A percentile compares a stretch with the other conserved stretches of the same genome.
Conservation (phyloP, 2,329 filamentous ascomycete genomes). For the Penicillium hordei region DNA sequence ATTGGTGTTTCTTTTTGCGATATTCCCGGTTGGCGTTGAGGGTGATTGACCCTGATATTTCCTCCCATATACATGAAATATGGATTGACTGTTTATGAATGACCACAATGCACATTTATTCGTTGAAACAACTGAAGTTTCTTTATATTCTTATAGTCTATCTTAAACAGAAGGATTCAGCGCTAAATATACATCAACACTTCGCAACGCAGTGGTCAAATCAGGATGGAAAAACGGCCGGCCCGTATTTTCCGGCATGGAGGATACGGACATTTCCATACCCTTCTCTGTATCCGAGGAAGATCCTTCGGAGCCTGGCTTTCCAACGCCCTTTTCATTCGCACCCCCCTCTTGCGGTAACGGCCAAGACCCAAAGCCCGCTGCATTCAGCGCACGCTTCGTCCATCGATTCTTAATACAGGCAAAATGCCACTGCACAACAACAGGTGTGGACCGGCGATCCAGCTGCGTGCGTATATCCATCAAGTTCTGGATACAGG, state of each 20-base stretch:
- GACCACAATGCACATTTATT: neutral
- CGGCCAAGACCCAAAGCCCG: slow-evolving; percentile 77
- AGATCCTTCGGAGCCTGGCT: neutral
- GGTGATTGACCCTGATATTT: neutral
- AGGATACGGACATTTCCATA: neutral
- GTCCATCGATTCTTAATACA: slow-evolving; percentile 88
- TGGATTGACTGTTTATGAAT: neutral
- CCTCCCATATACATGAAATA: neutral
- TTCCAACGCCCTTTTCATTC: neutral
- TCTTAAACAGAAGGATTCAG: neutral
- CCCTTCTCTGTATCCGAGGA: neutral
- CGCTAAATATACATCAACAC: slow-evolving; percentile 47
- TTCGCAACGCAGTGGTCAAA: slow-evolving; percentile 79
- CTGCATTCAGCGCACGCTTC: slow-evolving; percentile 78
- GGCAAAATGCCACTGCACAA: slow-evolving; percentile 91
- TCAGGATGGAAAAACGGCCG: slow-evolving; percentile 87
- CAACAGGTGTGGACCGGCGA: slow-evolving; percentile 70
- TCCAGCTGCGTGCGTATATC: slow-evolving; percentile 93
- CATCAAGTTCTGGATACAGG: slow-evolving; percentile 82
- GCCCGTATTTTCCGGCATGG: slow-evolving; percentile 59
- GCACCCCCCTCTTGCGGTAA: neutral
- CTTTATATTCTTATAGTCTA: neutral
- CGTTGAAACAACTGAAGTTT: neutral
- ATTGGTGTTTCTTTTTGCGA: neutral
- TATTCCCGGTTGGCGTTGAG: slow-evolving; percentile 4